Conservation (phyloP, 2,329 filamentous ascomycete genomes). For the Pseudocercospora cruenta region DNA sequence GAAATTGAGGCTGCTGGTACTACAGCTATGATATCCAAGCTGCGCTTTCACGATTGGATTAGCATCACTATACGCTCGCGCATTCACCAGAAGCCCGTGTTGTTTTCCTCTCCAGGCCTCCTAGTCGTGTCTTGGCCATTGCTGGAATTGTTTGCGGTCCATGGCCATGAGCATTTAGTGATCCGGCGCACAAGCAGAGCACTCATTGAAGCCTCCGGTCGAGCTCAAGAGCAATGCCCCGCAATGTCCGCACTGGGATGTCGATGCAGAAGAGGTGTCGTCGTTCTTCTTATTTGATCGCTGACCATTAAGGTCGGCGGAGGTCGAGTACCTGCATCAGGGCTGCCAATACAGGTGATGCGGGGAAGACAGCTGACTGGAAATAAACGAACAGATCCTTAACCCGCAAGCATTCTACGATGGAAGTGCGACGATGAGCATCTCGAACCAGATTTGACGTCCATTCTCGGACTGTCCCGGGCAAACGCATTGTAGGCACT, state of each 20-base stretch:
- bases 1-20: neutral
- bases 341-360: neutral
- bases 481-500: no score
- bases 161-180: neutral
- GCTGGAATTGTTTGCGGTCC: neutral
- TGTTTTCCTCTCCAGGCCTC: neutral
- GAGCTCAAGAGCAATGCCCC: neutral
- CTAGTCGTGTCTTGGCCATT: neutral
- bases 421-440: no score
- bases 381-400: no score
- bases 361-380: neutral
- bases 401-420: no score
- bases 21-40: neutral
- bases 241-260: constrained; percentile 10
- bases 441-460: no score
- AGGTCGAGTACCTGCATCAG: constrained; percentile 4
- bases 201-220: neutral
- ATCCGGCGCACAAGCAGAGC: neutral
- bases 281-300: constrained; percentile 16
- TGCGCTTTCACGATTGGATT: neutral
- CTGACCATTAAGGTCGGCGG: constrained; percentile 16
- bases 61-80: no score
- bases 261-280: constrained; percentile 13
- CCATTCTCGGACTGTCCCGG: no score
- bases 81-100: neutral